Evolutionary conservation across 164 flowering plant genomes (phyloP).

Genomic region (Annona cherimola): DNA sequence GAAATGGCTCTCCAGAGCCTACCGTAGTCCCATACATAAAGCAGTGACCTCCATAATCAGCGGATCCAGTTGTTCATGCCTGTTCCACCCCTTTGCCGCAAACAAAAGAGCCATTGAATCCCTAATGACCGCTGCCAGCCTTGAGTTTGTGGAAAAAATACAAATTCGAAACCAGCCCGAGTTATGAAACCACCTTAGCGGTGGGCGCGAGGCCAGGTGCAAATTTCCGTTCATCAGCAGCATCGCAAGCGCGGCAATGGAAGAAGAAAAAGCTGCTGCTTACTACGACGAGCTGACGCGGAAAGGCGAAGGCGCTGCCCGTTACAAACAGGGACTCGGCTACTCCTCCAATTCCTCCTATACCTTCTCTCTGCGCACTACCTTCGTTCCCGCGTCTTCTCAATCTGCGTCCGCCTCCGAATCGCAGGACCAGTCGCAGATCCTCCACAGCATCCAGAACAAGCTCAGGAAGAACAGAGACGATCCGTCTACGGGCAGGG

Average conservation of each 20-base stretch:
- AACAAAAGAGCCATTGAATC: too few relatives aligned
- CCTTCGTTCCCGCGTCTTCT: slow-evolving; percentile 80
- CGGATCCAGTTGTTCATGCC: too few relatives aligned
- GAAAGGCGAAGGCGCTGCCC: slow-evolving; percentile 84
- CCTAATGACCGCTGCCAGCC: too few relatives aligned
- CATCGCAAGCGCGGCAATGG: slow-evolving; percentile 34
- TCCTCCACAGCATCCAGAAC: slow-evolving; percentile 55
- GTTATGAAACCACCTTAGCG: not conserved
- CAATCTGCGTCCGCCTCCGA: slow-evolving; percentile 40
- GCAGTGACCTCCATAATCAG: too few relatives aligned
- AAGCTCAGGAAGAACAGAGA: slow-evolving; percentile 55
- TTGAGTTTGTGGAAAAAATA: too few relatives aligned
- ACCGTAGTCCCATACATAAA: too few relatives aligned
- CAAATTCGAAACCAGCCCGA: too few relatives aligned
- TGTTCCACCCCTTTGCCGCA: too few relatives aligned
- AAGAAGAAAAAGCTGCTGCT: slow-evolving; percentile 86
- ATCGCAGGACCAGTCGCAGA: slow-evolving; percentile 44
- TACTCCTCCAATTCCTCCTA: slow-evolving; percentile 38
- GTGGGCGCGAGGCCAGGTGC: too few relatives aligned
- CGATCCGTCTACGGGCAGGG: not conserved
- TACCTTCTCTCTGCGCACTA: slow-evolving; percentile 56
- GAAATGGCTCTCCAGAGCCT: too few relatives aligned
- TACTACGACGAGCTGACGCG: slow-evolving; percentile 93
- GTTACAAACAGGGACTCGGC: slow-evolving; percentile 92
- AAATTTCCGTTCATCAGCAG: not conserved